These are phyloP conservation scores for Coprinopsis strossmayeri DNA, from an alignment of 768 basidiomycete genomes.

Conservation along the genomic window DNA sequence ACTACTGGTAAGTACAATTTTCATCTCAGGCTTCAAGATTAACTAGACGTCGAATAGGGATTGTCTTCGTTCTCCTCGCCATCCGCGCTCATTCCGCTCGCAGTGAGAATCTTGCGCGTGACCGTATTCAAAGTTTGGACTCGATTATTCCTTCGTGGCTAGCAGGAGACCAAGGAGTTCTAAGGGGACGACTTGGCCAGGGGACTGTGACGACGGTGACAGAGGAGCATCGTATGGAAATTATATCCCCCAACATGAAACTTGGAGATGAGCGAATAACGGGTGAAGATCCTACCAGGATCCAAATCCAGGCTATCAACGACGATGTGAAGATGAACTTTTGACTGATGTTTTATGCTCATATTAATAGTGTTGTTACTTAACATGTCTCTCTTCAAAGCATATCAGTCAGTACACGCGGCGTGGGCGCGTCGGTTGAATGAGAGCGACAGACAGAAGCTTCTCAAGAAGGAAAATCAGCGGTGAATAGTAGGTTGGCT, in stretches of 20 bases:
- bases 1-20: constrained; percentile 20
- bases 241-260: not conserved
- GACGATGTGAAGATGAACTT: too few species aligned
- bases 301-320: too few species aligned
- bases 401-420: too few species aligned
- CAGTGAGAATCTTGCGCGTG: constrained; percentile 9
- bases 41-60: constrained; percentile 14
- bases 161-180: not conserved
- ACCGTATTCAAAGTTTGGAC: constrained; percentile 1
- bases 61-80: constrained; percentile 26
- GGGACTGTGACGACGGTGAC: constrained; percentile 2
- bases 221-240: constrained; percentile 3
- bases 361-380: too few species aligned
- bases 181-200: not conserved
- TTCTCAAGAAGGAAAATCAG: too few species aligned
- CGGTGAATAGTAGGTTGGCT: too few species aligned
- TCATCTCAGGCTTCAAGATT: not conserved
- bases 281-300: too few species aligned
- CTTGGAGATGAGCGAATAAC: too few species aligned
- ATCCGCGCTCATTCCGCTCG: constrained; percentile 21
- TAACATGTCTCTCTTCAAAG: too few species aligned
- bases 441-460: too few species aligned
- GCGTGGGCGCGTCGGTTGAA: too few species aligned
- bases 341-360: too few species aligned
- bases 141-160: constrained; percentile 6